These are phyloP conservation scores for Eragrostis tef DNA, from an alignment of 202 grass and related monocot genomes.

Conservation along the genomic window DNA sequence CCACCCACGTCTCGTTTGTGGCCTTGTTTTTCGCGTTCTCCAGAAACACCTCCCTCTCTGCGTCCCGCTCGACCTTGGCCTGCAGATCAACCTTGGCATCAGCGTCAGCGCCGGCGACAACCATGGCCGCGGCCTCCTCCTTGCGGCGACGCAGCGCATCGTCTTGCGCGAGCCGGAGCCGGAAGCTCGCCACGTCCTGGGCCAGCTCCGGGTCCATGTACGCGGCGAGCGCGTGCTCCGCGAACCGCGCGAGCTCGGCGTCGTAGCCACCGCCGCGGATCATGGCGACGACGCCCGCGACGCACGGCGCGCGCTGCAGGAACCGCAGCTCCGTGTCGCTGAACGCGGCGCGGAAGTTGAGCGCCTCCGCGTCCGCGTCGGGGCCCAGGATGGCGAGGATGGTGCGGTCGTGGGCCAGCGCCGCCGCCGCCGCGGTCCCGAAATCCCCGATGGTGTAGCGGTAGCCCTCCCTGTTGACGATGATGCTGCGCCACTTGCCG, in stretches of 20 bases:
- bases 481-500: constrained; percentile 4
- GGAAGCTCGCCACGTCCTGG: not conserved
- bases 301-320: not conserved
- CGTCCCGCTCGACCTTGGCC: constrained; percentile 5
- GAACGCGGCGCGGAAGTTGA: constrained; percentile 37
- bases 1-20: not conserved
- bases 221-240: not conserved
- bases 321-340: constrained; percentile 37
- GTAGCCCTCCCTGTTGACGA: not conserved
- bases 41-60: constrained; percentile 18
- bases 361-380: not conserved
- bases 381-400: constrained; percentile 31
- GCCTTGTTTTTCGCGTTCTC: constrained; percentile 24
- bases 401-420: constrained; percentile 39
- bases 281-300: not conserved
- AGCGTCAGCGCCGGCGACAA: not conserved
- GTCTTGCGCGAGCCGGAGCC: not conserved
- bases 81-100: not conserved
- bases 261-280: not conserved
- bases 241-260: not conserved
- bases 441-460: not conserved
- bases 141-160: not conserved
- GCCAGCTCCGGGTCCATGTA: constrained; percentile 36
- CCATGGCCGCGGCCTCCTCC: not conserved
- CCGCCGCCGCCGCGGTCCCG: not conserved